A percentile compares a stretch with the other conserved stretches of the same genome.
These are phyloP conservation scores for Corynespora cassiicola DNA, from an alignment of 2,329 filamentous ascomycete genomes.

Conservation along the genomic window DNA sequence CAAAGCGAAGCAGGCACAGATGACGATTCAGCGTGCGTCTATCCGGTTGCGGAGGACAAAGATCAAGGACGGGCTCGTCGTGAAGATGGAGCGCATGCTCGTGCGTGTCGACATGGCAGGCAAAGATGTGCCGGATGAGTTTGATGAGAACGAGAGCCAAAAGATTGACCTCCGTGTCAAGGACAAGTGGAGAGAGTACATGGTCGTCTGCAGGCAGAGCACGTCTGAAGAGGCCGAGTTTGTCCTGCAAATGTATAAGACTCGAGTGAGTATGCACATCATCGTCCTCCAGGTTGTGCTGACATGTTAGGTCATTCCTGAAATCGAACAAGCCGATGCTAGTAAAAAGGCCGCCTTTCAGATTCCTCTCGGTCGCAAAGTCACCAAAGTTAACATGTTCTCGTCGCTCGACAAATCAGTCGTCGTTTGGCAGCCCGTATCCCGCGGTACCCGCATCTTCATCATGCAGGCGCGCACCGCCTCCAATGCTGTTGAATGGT, in stretches of 20 bases:
- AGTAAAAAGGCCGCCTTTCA: conserved; percentile 64
- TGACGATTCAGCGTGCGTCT: conserved; percentile 42
- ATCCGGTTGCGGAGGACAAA: conserved; percentile 47
- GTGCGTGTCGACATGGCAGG: conserved; percentile 64
- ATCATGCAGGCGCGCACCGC: conserved; percentile 68
- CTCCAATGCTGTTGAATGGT: conserved; percentile 71
- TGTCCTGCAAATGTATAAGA: conserved; percentile 66
- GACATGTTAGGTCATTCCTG: conserved; percentile 60
- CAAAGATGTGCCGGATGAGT: conserved; percentile 64
- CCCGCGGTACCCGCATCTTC: conserved; percentile 61
- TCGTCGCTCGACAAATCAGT: conserved; percentile 72
- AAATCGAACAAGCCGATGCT: conserved; percentile 59
- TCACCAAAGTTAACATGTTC: conserved; percentile 66
- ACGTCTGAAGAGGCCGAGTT: conserved; percentile 62
- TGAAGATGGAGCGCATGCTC: conserved; percentile 74
- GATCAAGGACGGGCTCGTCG: conserved; percentile 64
- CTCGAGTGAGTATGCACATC: conserved; percentile 49
- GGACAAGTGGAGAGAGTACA: conserved; percentile 72
- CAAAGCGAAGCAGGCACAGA: conserved; percentile 47
- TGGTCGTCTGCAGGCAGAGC: conserved; percentile 66
- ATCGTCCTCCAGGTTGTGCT: conserved; percentile 13
- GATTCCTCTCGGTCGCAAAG: conserved; percentile 61
- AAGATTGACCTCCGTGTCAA: conserved; percentile 63
- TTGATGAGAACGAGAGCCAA: conserved; percentile 68
- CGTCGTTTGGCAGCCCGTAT: conserved; percentile 65